phyloP scores from a whole-genome alignment of 1,284 basidiomycete genomes.

The Cryptococcus deneoformans region DNA sequence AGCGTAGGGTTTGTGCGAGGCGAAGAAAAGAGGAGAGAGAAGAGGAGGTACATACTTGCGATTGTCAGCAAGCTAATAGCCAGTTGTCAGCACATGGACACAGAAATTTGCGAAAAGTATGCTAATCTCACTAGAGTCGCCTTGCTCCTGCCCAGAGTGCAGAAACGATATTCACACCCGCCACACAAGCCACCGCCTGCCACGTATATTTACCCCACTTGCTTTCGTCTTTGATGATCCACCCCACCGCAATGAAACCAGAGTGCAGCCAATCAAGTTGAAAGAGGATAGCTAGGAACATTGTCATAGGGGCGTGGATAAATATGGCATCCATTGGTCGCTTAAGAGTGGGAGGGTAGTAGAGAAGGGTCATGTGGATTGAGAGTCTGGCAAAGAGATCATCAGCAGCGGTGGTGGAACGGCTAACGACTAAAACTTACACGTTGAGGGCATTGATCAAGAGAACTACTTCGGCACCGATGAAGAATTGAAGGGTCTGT shows the following conservation, averaged over 20 bases:
- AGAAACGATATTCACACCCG: slow-evolving; percentile 35
- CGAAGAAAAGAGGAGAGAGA: slow-evolving; percentile 44
- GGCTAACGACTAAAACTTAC: slow-evolving; percentile 22
- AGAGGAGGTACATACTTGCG: slow-evolving; percentile 40
- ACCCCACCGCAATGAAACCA: slow-evolving; percentile 53
- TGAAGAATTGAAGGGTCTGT: slow-evolving; percentile 47
- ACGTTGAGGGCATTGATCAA: slow-evolving; percentile 45
- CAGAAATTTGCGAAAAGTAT: background rate
- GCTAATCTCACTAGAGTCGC: slow-evolving; percentile 33
- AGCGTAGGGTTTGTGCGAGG: slow-evolving; percentile 33
- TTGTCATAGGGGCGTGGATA: slow-evolving; percentile 53
- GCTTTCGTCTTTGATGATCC: slow-evolving; percentile 42
- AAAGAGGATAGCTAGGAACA: slow-evolving; percentile 53
- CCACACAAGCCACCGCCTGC: slow-evolving; percentile 40
- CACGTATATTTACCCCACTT: slow-evolving; percentile 36
- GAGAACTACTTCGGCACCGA: slow-evolving; percentile 42
- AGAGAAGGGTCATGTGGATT: slow-evolving; percentile 44
- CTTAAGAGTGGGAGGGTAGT: slow-evolving; percentile 39
- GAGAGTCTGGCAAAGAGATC: slow-evolving; percentile 27
- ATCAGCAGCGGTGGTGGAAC: background rate
- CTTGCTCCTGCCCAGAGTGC: slow-evolving; percentile 40
- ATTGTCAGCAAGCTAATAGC: slow-evolving; percentile 35
- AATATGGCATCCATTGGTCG: slow-evolving; percentile 54
- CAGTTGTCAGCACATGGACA: background rate
- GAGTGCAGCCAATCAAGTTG: slow-evolving; percentile 52